A percentile compares a stretch with the other conserved stretches of the same genome.
phyloP scores from a whole-genome alignment of 2,329 filamentous ascomycete genomes.

The Nigrospora sphaerica region DNA sequence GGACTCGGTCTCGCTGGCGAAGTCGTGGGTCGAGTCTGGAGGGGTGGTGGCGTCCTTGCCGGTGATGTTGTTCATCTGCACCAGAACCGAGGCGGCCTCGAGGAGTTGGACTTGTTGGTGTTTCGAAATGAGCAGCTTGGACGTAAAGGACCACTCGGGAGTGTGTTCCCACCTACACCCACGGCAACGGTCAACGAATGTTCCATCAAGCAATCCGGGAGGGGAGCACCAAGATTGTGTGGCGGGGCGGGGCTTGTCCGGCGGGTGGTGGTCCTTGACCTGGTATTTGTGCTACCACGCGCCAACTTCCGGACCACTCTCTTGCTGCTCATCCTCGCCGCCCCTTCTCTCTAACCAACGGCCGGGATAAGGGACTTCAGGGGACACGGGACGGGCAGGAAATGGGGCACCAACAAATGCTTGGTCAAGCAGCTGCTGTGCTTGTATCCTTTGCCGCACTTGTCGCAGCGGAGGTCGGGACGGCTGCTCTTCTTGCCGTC shows the following conservation, averaged over 20 bases:
- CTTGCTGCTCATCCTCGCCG: no score
- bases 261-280: conserved; percentile 19
- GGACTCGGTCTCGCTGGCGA: conserved; percentile 74
- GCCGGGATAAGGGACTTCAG: conserved; percentile 19
- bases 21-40: conserved; percentile 59
- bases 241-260: neutral
- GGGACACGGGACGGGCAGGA: conserved; percentile 34
- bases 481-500: conserved; percentile 73
- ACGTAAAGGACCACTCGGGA: conserved; percentile 94
- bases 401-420: conserved; percentile 90
- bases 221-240: neutral
- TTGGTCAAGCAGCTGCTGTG: conserved; percentile 99
- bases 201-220: conserved; percentile 15
- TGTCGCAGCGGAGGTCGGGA: conserved; percentile 88
- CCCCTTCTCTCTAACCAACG: conserved; percentile 12
- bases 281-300: conserved; percentile 8
- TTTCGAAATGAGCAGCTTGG: conserved; percentile 97
- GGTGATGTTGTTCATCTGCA: conserved; percentile 68
- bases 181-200: conserved; percentile 26
- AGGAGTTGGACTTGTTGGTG: conserved; percentile 98
- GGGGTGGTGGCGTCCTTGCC: conserved; percentile 47
- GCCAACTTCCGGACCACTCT: no score
- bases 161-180: conserved; percentile 91
- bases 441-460: conserved; percentile 99
- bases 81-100: conserved; percentile 91